Evolutionary conservation across 139 green algal genomes (phyloP).

Genomic region (Chlamydomonas incerta): DNA sequence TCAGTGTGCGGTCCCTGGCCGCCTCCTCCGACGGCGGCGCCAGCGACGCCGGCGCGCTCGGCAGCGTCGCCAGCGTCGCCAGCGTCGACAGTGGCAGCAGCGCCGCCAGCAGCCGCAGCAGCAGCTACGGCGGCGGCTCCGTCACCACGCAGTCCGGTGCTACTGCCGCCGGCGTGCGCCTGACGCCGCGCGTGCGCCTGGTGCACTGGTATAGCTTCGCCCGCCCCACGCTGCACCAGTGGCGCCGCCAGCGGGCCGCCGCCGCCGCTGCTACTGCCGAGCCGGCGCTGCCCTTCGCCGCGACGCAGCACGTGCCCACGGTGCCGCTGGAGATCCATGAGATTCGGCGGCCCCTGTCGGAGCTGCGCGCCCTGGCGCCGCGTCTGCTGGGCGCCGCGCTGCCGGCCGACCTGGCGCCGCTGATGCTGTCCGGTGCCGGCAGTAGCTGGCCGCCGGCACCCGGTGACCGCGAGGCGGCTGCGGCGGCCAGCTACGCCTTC

Average conservation of each 20-base stretch:
- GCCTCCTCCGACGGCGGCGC: no score
- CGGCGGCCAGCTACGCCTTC: background rate
- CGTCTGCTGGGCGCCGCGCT: conserved; percentile 1
- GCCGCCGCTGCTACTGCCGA: no score
- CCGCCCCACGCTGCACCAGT: background rate
- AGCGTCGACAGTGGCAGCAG: no score
- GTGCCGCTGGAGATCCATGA: background rate
- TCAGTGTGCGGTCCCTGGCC: background rate
- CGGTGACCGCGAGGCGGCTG: background rate
- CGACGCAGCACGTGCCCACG: background rate
- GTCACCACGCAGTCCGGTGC: no score
- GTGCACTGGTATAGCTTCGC: background rate
- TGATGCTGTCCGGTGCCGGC: background rate
- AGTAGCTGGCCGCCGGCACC: no score
- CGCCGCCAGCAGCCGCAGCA: no score
- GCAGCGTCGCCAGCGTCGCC: no score
- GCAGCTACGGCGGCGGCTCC: no score
- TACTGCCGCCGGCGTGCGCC: background rate
- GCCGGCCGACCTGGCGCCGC: background rate
- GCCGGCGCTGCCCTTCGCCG: background rate
- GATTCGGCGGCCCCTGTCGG: background rate
- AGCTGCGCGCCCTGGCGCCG: background rate
- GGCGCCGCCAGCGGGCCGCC: no score
- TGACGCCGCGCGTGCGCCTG: background rate
- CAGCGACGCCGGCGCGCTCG: no score